phyloP scores from a whole-genome alignment of 768 basidiomycete genomes.

The Xerocomellus intermedius region DNA sequence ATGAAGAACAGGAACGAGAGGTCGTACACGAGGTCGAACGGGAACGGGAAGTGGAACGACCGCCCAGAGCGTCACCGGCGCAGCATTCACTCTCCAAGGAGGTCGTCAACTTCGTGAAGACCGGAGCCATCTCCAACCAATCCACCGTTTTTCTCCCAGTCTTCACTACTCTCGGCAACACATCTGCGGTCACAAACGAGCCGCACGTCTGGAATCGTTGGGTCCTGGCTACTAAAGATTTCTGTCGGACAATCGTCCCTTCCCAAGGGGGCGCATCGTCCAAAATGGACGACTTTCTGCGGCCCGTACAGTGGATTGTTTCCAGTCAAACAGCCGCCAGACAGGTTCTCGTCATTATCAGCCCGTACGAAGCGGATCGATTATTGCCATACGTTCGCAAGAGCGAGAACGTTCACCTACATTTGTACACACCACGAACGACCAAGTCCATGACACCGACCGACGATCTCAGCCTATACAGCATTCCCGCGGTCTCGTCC shows the following conservation, averaged over 20 bases:
- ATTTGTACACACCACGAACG: slow-evolving; percentile 41
- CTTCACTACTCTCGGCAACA: slow-evolving; percentile 11
- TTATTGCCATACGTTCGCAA: slow-evolving; percentile 38
- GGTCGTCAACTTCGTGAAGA: slow-evolving; percentile 10
- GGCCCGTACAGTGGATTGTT: slow-evolving; percentile 45
- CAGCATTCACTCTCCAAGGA: slow-evolving; percentile 6
- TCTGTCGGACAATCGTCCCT: slow-evolving; percentile 1
- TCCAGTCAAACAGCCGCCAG: slow-evolving; percentile 32
- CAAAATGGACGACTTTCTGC: slow-evolving; percentile 33
- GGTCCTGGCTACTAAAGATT: slow-evolving; percentile 19
- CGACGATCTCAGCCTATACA: slow-evolving; percentile 32
- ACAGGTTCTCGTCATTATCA: slow-evolving; percentile 37
- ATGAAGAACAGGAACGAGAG: slow-evolving; percentile 52
- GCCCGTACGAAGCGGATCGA: slow-evolving; percentile 39
- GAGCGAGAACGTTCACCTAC: slow-evolving; percentile 36
- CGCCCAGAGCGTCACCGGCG: slow-evolving; percentile 28
- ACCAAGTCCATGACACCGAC: slow-evolving; percentile 33
- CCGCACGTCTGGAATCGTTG: slow-evolving; percentile 14
- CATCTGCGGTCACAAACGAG: slow-evolving; percentile 17
- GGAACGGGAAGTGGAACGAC: slow-evolving; percentile 39
- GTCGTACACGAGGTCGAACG: slow-evolving; percentile 41
- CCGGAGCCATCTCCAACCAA: slow-evolving; percentile 22
- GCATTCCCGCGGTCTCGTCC: slow-evolving; percentile 19
- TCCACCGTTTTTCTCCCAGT: slow-evolving; percentile 21
- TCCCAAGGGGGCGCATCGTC: background rate